Conservation (phyloP, 441 rosid genomes). For the Flueggea neowawraea region DNA sequence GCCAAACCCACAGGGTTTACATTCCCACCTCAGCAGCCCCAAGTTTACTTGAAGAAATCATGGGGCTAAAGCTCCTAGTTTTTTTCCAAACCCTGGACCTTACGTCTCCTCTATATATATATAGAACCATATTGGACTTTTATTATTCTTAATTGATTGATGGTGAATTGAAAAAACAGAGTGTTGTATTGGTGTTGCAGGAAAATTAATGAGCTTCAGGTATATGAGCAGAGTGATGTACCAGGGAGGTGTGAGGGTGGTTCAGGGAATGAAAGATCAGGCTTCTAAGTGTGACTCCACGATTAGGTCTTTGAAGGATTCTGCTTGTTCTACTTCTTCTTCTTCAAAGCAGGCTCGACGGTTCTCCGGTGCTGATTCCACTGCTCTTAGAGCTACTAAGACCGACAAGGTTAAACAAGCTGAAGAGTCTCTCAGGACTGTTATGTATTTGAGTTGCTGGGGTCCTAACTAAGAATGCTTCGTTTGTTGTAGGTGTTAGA, state of each 20-base stretch:
- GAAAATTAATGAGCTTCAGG: slow-evolving; percentile 22
- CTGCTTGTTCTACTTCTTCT: slow-evolving; percentile 26
- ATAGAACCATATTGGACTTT: neutral
- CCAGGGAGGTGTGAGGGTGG: slow-evolving; percentile 33
- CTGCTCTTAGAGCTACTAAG: slow-evolving; percentile 24
- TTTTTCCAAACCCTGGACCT: too few species aligned
- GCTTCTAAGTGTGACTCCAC: slow-evolving; percentile 37
- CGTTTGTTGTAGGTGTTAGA: too few species aligned
- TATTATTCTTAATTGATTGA: neutral
- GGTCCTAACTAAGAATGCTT: slow-evolving; percentile 41
- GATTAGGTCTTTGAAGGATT: slow-evolving; percentile 39
- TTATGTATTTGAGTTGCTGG: slow-evolving; percentile 89
- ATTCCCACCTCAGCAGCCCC: slow-evolving; percentile 4
- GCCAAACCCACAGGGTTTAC: slow-evolving; percentile 5
- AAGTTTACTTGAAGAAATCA: neutral
- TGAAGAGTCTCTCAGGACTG: slow-evolving; percentile 71
- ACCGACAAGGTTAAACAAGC: slow-evolving; percentile 44
- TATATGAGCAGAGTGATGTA: slow-evolving; percentile 27
- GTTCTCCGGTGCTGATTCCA: slow-evolving; percentile 39
- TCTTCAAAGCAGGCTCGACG: slow-evolving; percentile 47
- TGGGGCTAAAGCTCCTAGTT: neutral
- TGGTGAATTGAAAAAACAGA: neutral
- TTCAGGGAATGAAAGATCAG: slow-evolving; percentile 53
- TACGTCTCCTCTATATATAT: too few species aligned
- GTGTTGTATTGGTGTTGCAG: neutral